Conservation (phyloP, 176 grass and related monocot species). For the Poa annua region DNA sequence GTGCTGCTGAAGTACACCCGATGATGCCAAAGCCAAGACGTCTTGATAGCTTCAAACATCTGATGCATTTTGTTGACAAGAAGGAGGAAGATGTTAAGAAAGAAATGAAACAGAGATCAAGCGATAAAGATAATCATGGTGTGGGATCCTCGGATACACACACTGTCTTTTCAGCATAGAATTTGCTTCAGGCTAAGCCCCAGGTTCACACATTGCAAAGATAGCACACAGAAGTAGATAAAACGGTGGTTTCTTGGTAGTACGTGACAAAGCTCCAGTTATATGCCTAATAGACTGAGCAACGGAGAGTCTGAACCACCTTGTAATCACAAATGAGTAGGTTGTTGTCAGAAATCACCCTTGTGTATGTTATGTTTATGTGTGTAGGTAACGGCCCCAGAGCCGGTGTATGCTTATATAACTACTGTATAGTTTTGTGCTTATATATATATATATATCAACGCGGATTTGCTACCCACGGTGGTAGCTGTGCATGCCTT, state of each 20-base stretch:
- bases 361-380: background rate
- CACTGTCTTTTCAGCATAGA: constrained; percentile 31
- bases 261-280: background rate
- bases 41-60: constrained; percentile 63
- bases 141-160: constrained; percentile 31
- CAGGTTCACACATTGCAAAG: background rate
- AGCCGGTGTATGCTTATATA: background rate
- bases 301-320: background rate
- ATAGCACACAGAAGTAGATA: background rate
- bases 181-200: background rate
- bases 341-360: background rate
- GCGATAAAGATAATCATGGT: constrained; percentile 61
- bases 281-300: background rate
- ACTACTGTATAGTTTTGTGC: background rate
- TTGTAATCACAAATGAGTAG: background rate
- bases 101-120: constrained; percentile 50
- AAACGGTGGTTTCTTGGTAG: background rate
- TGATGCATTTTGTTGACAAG: constrained; percentile 69
- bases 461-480: no score
- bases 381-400: background rate
- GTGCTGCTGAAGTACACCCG: background rate
- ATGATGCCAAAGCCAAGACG: constrained; percentile 25
- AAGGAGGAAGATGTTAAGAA: constrained; percentile 61
- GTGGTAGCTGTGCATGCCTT: no score
- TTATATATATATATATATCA: no score